Evolutionary conservation across 805 yeast species (phyloP), one percentile per base, ranked within the genome.

Genomic region (Candida sithepensis): DNA sequence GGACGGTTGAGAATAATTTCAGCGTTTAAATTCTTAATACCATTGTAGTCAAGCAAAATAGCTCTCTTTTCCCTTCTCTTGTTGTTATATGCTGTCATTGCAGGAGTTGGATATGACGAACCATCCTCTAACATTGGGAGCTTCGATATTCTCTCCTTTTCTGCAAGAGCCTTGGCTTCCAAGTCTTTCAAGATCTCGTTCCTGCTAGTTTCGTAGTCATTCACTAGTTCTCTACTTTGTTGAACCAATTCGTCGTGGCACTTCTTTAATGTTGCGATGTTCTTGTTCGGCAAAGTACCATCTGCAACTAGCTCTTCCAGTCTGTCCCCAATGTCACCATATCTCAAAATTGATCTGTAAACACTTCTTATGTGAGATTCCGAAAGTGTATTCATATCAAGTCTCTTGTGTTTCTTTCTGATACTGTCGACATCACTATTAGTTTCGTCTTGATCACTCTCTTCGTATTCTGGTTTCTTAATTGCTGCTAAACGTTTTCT

Each of bases 271-370:
- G 84, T 73, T 13, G 84, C 91, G 1, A 94, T 87, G 52, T 88
- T 84, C 60, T 91, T 87, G 58, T 88, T 85, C 6, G 96, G 82
- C 43, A 94, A 71, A 23, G 91, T 83, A 21, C 97, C 97, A 60
- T 94, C 98, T 46, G 85, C 88, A 49, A 89, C 87, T 44, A 94
- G 74, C 52, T 84, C 88, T 51, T 89, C 96, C 85, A 96, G 86
- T 61, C 78, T 78, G 23, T 79, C 78, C 5, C 79, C 65, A 48
- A 94, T 71, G 58, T 89, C 90, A 50, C 99, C 99, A 54, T 79
- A 78, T 52, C 87, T 78, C 58, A 92, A 71, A 43, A 92, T 81
- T 2, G 96, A 84, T 57, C 88, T 78, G 69, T 92, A 94, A 18
- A 94, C 75, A 19, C 86, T 85, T 59, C 99, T 79, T 42, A 91